These are phyloP conservation scores for Aspergillus cristatus DNA, from an alignment of 495 filamentous ascomycete species.

Conservation along the genomic window DNA sequence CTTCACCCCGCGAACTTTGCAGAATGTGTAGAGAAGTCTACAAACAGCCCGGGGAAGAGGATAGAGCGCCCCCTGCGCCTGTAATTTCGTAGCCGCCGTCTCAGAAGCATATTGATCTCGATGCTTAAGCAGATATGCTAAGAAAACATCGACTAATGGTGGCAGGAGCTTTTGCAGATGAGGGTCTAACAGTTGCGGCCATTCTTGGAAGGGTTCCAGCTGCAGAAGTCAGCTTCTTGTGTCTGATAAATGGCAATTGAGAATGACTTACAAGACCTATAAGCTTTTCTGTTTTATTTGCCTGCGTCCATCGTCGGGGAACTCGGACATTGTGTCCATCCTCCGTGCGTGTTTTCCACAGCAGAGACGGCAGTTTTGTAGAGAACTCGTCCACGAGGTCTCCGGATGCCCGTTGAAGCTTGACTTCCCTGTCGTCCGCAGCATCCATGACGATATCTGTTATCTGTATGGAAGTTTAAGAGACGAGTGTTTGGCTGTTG, in stretches of 20 bases:
- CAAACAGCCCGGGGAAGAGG: slow-evolving; percentile 63
- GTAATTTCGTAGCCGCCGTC: slow-evolving; percentile 15
- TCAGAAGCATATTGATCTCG: slow-evolving; percentile 26
- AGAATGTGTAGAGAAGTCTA: slow-evolving; percentile 76
- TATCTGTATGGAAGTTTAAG: too few relatives aligned
- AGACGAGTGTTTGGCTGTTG: not conserved
- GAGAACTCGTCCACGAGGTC: slow-evolving; percentile 59
- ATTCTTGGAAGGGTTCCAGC: slow-evolving; percentile 91
- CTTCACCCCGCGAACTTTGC: slow-evolving; percentile 90
- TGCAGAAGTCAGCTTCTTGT: slow-evolving; percentile 25
- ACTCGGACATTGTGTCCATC: slow-evolving; percentile 17
- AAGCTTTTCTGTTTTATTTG: slow-evolving; percentile 32
- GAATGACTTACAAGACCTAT: slow-evolving; percentile 29
- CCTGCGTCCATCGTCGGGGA: slow-evolving; percentile 33
- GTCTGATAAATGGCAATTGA: not conserved
- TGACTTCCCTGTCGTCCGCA: slow-evolving; percentile 55
- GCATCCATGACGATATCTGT: slow-evolving; percentile 33
- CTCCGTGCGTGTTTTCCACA: slow-evolving; percentile 31
- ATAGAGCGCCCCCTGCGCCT: slow-evolving; percentile 29
- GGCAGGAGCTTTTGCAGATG: slow-evolving; percentile 67
- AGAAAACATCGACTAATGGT: slow-evolving; percentile 60
- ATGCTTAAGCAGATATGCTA: slow-evolving; percentile 50
- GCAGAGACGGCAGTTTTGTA: slow-evolving; percentile 39
- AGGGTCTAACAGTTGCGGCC: slow-evolving; percentile 91
- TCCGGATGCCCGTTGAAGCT: slow-evolving; percentile 60